Evolutionary conservation across 768 basidiomycete species (phyloP).

Genomic region (Strobilomyces dryophilus): DNA sequence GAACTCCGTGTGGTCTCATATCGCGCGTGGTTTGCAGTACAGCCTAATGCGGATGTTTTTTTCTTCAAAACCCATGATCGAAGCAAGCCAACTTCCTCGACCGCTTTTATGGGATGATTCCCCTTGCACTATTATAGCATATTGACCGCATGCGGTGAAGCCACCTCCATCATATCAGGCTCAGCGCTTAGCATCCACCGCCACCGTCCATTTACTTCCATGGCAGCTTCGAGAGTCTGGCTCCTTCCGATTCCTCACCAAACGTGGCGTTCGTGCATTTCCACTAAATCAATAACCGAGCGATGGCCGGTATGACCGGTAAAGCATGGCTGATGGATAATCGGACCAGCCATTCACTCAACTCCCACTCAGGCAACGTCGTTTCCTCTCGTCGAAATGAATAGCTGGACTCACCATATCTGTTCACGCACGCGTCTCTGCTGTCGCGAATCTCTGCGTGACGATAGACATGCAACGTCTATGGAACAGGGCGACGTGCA

Average conservation of each 20-base stretch:
- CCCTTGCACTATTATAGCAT: not conserved
- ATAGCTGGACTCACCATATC: conserved; percentile 9
- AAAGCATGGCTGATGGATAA: not conserved
- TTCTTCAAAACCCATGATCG: not conserved
- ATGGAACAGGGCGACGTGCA: not conserved
- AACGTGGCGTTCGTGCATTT: conserved; percentile 4
- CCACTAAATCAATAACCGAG: conserved; percentile 2
- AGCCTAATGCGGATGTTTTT: not conserved
- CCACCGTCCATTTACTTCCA: not conserved
- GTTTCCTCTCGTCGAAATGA: conserved; percentile 1
- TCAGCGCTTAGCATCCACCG: not conserved
- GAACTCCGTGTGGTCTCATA: not conserved
- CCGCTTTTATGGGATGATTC: not conserved
- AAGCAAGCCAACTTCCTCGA: not conserved
- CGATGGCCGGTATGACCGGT: conserved; percentile 8
- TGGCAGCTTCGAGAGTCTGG: not conserved
- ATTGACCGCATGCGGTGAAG: not conserved
- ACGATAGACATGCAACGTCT: not conserved
- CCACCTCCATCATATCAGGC: not conserved
- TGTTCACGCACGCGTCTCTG: not conserved
- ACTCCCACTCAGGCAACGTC: not conserved
- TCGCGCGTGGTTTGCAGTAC: not conserved
- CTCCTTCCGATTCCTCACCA: not conserved
- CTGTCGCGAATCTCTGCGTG: conserved; percentile 7
- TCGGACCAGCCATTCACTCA: not conserved